Evolutionary conservation across 1,139 yeast genomes (phyloP), one percentile per base, ranked within the genome.

Genomic region (Scheffersomyces stambukii): DNA sequence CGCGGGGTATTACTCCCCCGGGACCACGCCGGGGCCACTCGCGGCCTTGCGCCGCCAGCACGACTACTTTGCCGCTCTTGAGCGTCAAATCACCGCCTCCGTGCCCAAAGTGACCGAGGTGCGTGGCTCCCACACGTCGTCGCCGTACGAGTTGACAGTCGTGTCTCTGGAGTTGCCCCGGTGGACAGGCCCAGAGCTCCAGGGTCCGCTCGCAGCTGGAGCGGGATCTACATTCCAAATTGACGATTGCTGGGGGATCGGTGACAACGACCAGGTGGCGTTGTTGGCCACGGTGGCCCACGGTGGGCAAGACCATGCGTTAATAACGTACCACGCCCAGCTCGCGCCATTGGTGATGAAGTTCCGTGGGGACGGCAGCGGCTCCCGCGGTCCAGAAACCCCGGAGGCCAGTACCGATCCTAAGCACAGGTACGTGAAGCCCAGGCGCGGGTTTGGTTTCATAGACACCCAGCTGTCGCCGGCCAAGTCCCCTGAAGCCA

Each of bases 381-480:
- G 21, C 15, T 16, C 6, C 22, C n/a, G 11, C n/a, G 2, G 21
- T 6, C 8, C n/a, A 22, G 15, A 23, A 19, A 15, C 19, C 16
- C 30, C 19, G 27, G 4, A 19, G 33, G 10, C 24, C 30, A 21
- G 19, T n/a, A 13, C 27, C 24, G 13, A 12, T 20, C 13, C 23
- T 14, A 7, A 18, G 5, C 29, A 31, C 14, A 28, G 21, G 3
- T 66, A 65, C 34, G 38, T 35, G 1, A 52, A 46, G 23, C 67
- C 69, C 1, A 38, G 33, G 13, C 44, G 41, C 20, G 73, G 73
- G 1, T 65, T 64, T 41, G 73, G 73, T 0, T 66, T 49, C 36
- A 36, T 63, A 12, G 64, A 59, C 21, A 44, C 48, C 3, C 29
- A 46, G 3, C 59, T 48, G 6, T 40, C 41, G 6, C 48, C 41